Evolutionary conservation across 106 monocot species (phyloP), one percentile per base, ranked within the genome.

Genomic region (Apostasia shenzhenica): DNA sequence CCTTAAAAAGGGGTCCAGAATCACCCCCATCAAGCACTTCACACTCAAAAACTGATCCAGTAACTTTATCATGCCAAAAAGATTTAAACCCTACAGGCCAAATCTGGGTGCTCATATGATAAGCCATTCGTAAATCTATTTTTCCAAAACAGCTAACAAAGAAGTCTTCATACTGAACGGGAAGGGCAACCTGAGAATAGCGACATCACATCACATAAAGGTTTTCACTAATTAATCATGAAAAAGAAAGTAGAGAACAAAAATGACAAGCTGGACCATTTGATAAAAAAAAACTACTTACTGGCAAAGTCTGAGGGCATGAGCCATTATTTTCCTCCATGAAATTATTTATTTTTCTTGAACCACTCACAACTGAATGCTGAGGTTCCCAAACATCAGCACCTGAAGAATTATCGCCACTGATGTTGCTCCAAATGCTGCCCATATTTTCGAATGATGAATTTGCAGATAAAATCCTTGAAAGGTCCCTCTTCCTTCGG

Each of bases 151-250:
- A 70, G 7, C 62, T 54, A 51, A 99, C 69, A 74, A 80, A 93
- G 67, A 93, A 88, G 79, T 99, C 99, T 55, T 88, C 90, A 78
- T 72, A 93, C 68, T 99, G 92, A 90, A 99, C 70, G 9, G 99
- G 99, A 74, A 91, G 78, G 8, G 56, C 63, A 57, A 70, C 70
- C 95, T 95, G 78, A 53, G 76, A 72, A 48, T 51, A 75, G 45
- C 12, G 8, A 45, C 38, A 59, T 12, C 53, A 70, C 71, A 44
- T 57, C 7, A 68, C 9, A 79, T 60, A 56, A 60, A 37, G 14
- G 68, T 12, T 7, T 37, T 52, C 48, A 70, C 8, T 10, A 70
- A 4, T 39, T 70, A 41, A 48, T 1, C 55, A 54, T 39, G 13
- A 12, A 41, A 50, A 12, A 38, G 5, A 14, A 45, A 52, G 55